These are phyloP conservation scores for Agaricus blazei DNA, from an alignment of 768 basidiomycete species.

Conservation along the genomic window DNA sequence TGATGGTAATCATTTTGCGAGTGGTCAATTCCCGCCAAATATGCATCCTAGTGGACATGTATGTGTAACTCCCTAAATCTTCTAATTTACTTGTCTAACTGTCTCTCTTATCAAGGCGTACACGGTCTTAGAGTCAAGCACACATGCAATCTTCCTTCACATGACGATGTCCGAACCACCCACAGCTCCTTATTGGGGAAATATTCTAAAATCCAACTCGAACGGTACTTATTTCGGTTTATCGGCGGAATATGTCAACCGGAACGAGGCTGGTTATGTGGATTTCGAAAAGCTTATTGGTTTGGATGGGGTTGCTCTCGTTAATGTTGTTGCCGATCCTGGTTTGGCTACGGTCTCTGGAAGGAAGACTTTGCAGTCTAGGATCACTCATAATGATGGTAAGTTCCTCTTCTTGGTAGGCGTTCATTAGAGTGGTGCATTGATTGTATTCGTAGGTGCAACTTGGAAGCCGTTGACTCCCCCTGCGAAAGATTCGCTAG, in stretches of 20 bases:
- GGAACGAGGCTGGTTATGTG: constrained; percentile 82
- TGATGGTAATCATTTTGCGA: constrained; percentile 81
- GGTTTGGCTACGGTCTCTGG: constrained; percentile 66
- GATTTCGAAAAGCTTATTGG: constrained; percentile 99
- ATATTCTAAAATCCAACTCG: constrained; percentile 92
- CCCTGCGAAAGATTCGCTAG: constrained; percentile 71
- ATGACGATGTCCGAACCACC: constrained; percentile 81
- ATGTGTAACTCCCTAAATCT: constrained; percentile 21
- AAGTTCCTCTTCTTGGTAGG: constrained; percentile 15
- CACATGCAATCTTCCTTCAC: constrained; percentile 90
- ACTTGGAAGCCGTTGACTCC: constrained; percentile 83
- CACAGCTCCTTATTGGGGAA: constrained; percentile 77
- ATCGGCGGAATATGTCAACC: constrained; percentile 83
- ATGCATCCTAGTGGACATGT: constrained; percentile 91
- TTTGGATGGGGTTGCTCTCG: constrained; percentile 90
- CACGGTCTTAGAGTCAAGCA: constrained; percentile 92
- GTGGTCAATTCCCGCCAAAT: constrained; percentile 84
- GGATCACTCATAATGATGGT: constrained; percentile 98
- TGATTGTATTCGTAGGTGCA: constrained; percentile 45
- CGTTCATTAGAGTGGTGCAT: constrained; percentile 2
- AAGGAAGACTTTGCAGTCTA: constrained; percentile 70
- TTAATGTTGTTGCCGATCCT: constrained; percentile 86
- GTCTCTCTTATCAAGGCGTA: constrained; percentile 53
- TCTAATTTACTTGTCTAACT: neutral
- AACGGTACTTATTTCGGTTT: constrained; percentile 97